Conservation (phyloP, 768 basidiomycete species). For the Tylopilus intermedius region DNA sequence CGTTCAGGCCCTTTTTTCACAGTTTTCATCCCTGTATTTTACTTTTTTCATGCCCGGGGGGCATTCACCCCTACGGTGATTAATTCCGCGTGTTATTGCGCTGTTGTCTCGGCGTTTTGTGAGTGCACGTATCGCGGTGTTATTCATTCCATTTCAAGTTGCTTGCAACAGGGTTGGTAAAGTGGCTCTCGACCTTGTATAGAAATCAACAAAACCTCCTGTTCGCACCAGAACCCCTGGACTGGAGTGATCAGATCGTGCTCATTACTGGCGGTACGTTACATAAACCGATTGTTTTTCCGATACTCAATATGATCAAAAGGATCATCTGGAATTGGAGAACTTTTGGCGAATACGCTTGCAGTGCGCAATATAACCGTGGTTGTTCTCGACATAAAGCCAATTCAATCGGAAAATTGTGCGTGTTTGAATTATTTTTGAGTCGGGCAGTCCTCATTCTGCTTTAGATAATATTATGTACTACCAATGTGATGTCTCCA, state of each 20-base stretch:
- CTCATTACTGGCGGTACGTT: slow-evolving; percentile 85
- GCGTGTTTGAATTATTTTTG: slow-evolving; percentile 16
- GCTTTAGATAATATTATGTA: slow-evolving; percentile 68
- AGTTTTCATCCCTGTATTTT: slow-evolving; percentile 73
- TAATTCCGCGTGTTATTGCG: slow-evolving; percentile 49
- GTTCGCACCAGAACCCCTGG: slow-evolving; percentile 53
- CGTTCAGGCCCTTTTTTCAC: slow-evolving; percentile 77
- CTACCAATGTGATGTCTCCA: slow-evolving; percentile 90
- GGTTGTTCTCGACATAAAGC: slow-evolving; percentile 80
- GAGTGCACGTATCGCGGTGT: slow-evolving; percentile 28
- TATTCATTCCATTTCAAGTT: not conserved
- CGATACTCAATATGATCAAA: not conserved
- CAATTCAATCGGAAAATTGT: slow-evolving; percentile 76
- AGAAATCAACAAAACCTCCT: slow-evolving; percentile 68
- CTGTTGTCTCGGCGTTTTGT: slow-evolving; percentile 64
- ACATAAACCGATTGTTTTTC: not conserved
- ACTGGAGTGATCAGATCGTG: slow-evolving; percentile 89
- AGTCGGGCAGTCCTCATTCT: slow-evolving; percentile 2
- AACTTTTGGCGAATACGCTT: slow-evolving; percentile 81
- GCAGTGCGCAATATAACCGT: slow-evolving; percentile 78
- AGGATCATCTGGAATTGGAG: slow-evolving; percentile 90
- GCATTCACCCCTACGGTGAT: slow-evolving; percentile 49
- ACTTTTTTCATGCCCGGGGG: slow-evolving; percentile 62
- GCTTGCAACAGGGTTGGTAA: slow-evolving; percentile 50
- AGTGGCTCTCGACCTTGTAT: slow-evolving; percentile 68